Base-by-base conservation (phyloP, 768 basidiomycete genomes). In the Rickenella mellea region DNA sequence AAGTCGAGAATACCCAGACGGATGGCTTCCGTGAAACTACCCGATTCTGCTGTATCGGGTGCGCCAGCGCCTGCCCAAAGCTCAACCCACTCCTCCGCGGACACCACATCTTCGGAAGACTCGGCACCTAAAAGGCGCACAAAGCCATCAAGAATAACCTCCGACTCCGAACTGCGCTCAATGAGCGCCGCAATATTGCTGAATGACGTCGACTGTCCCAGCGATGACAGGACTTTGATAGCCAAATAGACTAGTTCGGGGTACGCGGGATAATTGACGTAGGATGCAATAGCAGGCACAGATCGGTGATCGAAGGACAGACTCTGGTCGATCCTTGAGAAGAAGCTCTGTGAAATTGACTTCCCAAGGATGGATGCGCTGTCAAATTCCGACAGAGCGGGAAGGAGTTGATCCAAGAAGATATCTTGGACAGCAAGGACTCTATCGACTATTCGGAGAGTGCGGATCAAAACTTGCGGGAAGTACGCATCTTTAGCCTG, bases 381-480 rank as follows among this genome's bases (percentile, higher is more conserved):
- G 46, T 76, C 76, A 44, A 78, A 67, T 42, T 89, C 82, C 15
- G 74, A 65, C 6, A 93, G 71, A 17, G 83, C 63, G 2, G 90
- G 89, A 3, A 94, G 64, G 38, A 94, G 74, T 19, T 92, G 80
- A 42, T 97, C 91, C 30, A 92, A 69, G 68, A 93, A 96, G 42
- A 90, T 73, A 39, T 85, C 80, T 55, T 98, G 92, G 21, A 90
- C 72, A 48, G 91, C 86, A 44, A 97, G 66, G 0, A 85, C 72
- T 1, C 90, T 80, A 47, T 80, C 74, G 12, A 89, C 69, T 48
- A 94, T 88, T 41, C 92, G 70, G 27, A 98, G 67, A 6, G 87
- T 76, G 11, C 91, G 83, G 15, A 80, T 65, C 48, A 96, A 83
- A 3, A 86, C 85, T 36, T 71, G 72, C 26, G 73, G 70, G 64